Percentiles rank a stretch among this genome's conserved stretches.
Conservation (phyloP, 139 green algal species). For the Mychonastes homosphaera region DNA sequence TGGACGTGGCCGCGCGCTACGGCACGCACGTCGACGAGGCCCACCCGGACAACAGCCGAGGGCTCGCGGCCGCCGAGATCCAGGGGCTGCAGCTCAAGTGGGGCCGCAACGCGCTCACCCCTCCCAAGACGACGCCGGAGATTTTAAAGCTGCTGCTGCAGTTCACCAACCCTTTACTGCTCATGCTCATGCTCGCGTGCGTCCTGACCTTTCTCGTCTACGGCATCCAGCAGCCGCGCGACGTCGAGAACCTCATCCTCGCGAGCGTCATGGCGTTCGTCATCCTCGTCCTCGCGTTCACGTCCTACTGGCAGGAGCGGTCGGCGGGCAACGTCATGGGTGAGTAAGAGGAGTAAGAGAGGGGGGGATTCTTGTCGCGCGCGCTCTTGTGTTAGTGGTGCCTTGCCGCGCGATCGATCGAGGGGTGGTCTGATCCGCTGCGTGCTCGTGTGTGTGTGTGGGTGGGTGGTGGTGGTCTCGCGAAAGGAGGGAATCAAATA, state of each 20-base stretch:
- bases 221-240: conserved; percentile 9
- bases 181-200: conserved; percentile 24
- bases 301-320: conserved; percentile 27
- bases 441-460: too few relatives aligned
- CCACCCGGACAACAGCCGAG: too few relatives aligned
- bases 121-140: conserved; percentile 24
- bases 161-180: conserved; percentile 32
- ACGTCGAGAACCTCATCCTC: conserved; percentile 28
- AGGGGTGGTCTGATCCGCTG: too few relatives aligned
- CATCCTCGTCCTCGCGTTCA: conserved; percentile 19
- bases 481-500: too few relatives aligned
- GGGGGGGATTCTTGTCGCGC: too few relatives aligned
- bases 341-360: too few relatives aligned
- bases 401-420: too few relatives aligned
- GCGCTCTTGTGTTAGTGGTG: too few relatives aligned
- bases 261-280: conserved; percentile 23
- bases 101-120: conserved; percentile 25
- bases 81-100: conserved; percentile 12
- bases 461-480: too few relatives aligned
- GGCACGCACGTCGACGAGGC: too few relatives aligned
- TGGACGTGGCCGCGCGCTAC: conserved; percentile 18
- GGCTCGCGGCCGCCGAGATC: too few relatives aligned
- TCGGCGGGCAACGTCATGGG: conserved; percentile 20
- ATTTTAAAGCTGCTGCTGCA: conserved; percentile 34
- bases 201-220: conserved; percentile 27